phyloP scores from a whole-genome alignment of 129 eudicot species.

The Glebionis coronaria region DNA sequence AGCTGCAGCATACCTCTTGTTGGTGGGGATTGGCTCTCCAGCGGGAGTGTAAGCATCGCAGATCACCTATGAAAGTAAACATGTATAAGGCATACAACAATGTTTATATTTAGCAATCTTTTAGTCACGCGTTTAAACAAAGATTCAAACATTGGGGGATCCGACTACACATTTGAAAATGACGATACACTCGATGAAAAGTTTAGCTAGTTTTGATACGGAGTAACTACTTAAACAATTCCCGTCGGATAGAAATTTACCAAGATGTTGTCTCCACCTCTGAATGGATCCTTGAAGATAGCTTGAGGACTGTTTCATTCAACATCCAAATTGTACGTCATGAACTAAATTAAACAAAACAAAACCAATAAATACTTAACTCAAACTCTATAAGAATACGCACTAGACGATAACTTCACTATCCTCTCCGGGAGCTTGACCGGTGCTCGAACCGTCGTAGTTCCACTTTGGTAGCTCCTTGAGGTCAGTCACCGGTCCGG shows the following conservation, averaged over 20 bases:
- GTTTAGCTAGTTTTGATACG: too few relatives aligned
- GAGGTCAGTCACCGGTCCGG: conserved; percentile 60
- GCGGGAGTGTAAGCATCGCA: conserved; percentile 93
- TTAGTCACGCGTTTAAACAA: too few relatives aligned
- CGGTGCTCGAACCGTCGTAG: conserved; percentile 90
- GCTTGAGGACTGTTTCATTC: conserved; percentile 85
- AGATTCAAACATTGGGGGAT: too few relatives aligned
- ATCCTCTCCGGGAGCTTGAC: conserved; percentile 95
- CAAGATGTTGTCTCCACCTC: conserved; percentile 87
- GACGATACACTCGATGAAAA: too few relatives aligned
- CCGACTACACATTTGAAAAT: too few relatives aligned
- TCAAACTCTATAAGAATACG: conserved; percentile 11
- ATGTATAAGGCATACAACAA: too few relatives aligned
- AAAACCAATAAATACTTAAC: not conserved
- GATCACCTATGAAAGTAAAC: conserved; percentile 50
- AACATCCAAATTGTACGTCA: not conserved
- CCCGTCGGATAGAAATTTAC: conserved; percentile 32
- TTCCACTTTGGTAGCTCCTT: conserved; percentile 90
- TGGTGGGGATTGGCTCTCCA: conserved; percentile 94
- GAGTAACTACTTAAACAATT: too few relatives aligned
- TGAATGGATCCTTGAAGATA: conserved; percentile 91
- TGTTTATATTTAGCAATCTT: too few relatives aligned
- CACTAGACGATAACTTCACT: conserved; percentile 94
- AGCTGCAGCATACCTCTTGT: conserved; percentile 76
- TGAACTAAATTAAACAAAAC: not conserved